Evolutionary conservation across 2,329 filamentous ascomycete genomes (phyloP), one percentile per base, ranked within the genome.

Genomic region (Epichloe bromicola): DNA sequence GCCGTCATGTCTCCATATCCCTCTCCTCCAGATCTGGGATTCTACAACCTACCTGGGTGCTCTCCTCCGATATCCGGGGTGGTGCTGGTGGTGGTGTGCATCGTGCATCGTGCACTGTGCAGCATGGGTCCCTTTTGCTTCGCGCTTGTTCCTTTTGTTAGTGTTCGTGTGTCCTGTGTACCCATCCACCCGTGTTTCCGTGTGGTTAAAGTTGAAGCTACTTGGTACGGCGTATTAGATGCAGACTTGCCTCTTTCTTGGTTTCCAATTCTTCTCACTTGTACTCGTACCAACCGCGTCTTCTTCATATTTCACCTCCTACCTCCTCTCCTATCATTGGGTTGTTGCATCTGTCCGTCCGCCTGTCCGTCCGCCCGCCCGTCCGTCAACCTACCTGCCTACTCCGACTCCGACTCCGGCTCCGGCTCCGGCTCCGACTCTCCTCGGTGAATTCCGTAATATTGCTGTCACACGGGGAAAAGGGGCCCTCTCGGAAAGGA

Each of bases 1-100:
- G 36, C 49, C 49, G 17, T 45, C 17, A 45, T 34, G 48, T 34
- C 46, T 45, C 48, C 48, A 30, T 50, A 19, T 44, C n/a, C 39
- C n/a, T 44, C n/a, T 39, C 41, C n/a, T 37, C 34, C 48, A 50
- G 17, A 43, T 42, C 36, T 15, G 39, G 26, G 17, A 43, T 30
- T 23, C 41, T 30, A 19, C 17, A 37, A 36, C 20, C 26, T 14
- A 26, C 19, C 20, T 23, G 40, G 37, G 12, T 23, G 40, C 37
- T 26, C 37, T 39, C 47, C 39, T 39, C 47, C 39, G 26, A 42
- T 37, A 39, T 42, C 47, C 26, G 7, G 26, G 44, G 26, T 17
- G 30, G 39, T 34, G 30, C 4, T 14, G 23, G 39, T 41, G 46
- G n/a, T n/a, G 19, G 2, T 20, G 5, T 43, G 19, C 23, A 26